Base-by-base conservation (phyloP, 1,284 basidiomycete species). In the Irpex sp. region DNA sequence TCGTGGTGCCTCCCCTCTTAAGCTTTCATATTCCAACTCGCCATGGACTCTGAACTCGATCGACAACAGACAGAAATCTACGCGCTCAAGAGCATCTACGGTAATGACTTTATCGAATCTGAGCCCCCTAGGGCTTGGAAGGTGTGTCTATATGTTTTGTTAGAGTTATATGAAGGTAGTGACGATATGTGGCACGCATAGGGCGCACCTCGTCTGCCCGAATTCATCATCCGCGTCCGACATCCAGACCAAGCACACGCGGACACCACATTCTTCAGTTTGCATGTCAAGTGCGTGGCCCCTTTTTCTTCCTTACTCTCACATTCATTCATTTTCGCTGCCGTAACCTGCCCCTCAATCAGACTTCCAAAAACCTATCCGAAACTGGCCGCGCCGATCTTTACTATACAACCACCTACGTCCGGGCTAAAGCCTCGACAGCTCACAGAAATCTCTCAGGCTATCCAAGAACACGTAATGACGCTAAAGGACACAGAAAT, bases 311-410 rank as follows among this genome's bases (percentile, higher is more conserved):
- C 14, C 39, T 49, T 42, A 23, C 37, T 23, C 58, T 18, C 63
- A 90, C 87, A 71, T 82, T 91, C 63, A 87, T 37, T 52, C 58
- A n/a, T n/a, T n/a, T n/a, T 58, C 45, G 19, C 60, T 54, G 36
- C 59, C 37, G 49, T 28, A 23, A 51, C 23, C 10, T 63, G 91
- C 88, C 71, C 83, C 91, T 63, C 88, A 89, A 28, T n/a, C 63
- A 91, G 88, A 71, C 83, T 92, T 63, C 88, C 90, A 4, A 90
- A 87, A 73, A 90, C 89, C 58, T 91, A 91, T 70, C 90, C 90
- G 10, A 73, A 77, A 3, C 79, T 86, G 58, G 85, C 87, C 23
- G 82, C 78, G 53, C 86, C 90, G 3, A 82, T 79, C 2, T 88
- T 92, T 67, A 78, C 82, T 4, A 80, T 91, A 48, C 81, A 87